Conservation (phyloP, 2,329 filamentous ascomycete genomes). For the Dryadomyces quercus-mongolicae region DNA sequence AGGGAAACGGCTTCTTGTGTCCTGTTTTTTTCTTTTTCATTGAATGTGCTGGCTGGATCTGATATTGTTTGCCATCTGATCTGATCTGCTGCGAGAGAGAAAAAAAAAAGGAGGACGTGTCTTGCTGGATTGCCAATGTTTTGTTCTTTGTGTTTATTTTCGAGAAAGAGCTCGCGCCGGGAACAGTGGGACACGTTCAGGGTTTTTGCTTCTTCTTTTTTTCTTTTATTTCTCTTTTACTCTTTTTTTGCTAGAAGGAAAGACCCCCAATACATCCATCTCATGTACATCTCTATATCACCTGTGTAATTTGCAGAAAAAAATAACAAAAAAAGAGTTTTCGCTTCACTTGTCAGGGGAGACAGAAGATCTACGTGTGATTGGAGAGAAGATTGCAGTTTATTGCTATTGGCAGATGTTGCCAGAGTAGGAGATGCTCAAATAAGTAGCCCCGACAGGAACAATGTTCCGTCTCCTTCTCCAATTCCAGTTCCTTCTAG, state of each 20-base stretch:
- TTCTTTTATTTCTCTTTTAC: not conserved
- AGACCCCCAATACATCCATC: not conserved
- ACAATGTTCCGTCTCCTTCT: not conserved
- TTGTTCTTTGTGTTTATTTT: not conserved
- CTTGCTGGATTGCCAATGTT: not conserved
- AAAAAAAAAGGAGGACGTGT: not conserved
- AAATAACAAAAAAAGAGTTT: not conserved
- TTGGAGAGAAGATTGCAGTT: not conserved
- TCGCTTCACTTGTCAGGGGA: too few relatives aligned
- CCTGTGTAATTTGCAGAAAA: not conserved
- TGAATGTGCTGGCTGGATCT: not conserved
- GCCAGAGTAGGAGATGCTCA: not conserved
- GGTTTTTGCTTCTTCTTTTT: not conserved
- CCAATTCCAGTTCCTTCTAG: slow-evolving; percentile 26
- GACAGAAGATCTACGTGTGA: not conserved
- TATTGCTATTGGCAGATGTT: not conserved
- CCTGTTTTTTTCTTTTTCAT: not conserved
- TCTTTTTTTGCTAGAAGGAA: not conserved
- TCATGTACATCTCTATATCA: slow-evolving; percentile 1
- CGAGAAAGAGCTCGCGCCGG: not conserved
- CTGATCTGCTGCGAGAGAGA: not conserved
- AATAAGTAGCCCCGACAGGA: too few relatives aligned
- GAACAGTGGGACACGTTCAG: not conserved
- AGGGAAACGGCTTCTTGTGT: not conserved
- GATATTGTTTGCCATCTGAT: not conserved